These are phyloP conservation scores for Calonectria multiphialidica DNA, from an alignment of 2,329 filamentous ascomycete genomes.

Conservation along the genomic window DNA sequence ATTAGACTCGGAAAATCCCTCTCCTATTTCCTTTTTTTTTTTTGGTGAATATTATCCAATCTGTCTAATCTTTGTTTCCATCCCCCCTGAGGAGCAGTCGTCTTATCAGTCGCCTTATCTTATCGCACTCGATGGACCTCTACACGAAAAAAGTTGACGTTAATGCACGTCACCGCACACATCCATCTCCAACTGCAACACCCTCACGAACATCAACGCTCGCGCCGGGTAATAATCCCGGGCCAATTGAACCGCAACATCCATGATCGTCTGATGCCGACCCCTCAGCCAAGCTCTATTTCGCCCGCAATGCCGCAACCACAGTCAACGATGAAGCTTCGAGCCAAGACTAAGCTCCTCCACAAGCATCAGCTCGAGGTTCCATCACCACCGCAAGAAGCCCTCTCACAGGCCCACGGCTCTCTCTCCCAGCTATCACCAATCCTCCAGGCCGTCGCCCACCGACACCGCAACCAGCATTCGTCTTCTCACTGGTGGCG, in stretches of 20 bases:
- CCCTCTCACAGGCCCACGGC: constrained; percentile 33
- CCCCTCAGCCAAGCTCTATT: background rate
- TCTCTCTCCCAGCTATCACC: constrained; percentile 56
- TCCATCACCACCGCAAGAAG: constrained; percentile 10
- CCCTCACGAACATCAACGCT: background rate
- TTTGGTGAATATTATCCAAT: no score
- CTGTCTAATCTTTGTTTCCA: background rate
- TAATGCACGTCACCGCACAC: constrained; percentile 16
- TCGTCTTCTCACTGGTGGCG: constrained; percentile 84
- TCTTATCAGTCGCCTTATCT: constrained; percentile 23
- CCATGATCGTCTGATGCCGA: background rate
- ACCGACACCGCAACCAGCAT: constrained; percentile 94
- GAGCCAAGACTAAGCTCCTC: constrained; percentile 15
- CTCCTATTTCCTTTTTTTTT: background rate
- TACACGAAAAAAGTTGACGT: constrained; percentile 20
- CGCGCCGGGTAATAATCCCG: background rate
- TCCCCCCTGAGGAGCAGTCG: background rate
- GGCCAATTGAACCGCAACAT: background rate
- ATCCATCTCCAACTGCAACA: background rate
- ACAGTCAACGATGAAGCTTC: background rate
- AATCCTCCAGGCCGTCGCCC: constrained; percentile 79
- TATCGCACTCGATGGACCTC: constrained; percentile 11
- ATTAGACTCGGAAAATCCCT: no score
- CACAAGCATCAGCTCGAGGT: constrained; percentile 21
- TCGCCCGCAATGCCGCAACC: background rate